These are phyloP conservation scores for Talaromyces stipitatus DNA, from an alignment of 495 filamentous ascomycete species.

Conservation along the genomic window DNA sequence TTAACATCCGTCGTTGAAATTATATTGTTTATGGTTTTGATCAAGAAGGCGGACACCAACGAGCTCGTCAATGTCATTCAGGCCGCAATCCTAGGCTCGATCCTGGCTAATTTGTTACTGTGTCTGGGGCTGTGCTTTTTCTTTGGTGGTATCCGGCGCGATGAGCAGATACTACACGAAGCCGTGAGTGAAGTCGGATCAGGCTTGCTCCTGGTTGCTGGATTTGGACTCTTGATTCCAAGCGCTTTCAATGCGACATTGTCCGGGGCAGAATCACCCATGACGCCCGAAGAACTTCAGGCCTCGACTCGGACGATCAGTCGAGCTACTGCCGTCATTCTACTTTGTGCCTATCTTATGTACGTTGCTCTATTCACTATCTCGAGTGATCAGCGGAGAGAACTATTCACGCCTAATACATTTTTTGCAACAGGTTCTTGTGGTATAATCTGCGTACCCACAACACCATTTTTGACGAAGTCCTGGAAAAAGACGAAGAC, in stretches of 20 bases:
- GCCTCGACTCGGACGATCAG: constrained; percentile 57
- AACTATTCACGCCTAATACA: neutral
- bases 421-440: constrained; percentile 46
- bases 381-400: constrained; percentile 1
- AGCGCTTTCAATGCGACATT: constrained; percentile 67
- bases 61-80: constrained; percentile 64
- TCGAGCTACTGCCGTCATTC: constrained; percentile 65
- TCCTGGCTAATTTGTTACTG: constrained; percentile 68
- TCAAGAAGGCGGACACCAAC: constrained; percentile 23
- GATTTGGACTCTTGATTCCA: constrained; percentile 75
- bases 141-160: constrained; percentile 58
- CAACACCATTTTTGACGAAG: constrained; percentile 66
- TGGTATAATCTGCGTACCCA: constrained; percentile 80
- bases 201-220: constrained; percentile 73
- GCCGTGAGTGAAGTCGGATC: constrained; percentile 75
- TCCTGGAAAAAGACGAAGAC: constrained; percentile 63
- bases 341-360: constrained; percentile 68
- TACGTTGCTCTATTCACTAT: constrained; percentile 12
- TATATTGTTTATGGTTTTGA: constrained; percentile 71
- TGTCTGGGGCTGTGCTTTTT: constrained; percentile 76
- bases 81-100: constrained; percentile 74
- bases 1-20: constrained; percentile 75
- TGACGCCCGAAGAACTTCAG: constrained; percentile 31
- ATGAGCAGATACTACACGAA: constrained; percentile 63
- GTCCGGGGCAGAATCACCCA: constrained; percentile 14